Evolutionary conservation across 2,329 filamentous ascomycete species (phyloP).

Genomic region (Dendrostoma leiphaemia): DNA sequence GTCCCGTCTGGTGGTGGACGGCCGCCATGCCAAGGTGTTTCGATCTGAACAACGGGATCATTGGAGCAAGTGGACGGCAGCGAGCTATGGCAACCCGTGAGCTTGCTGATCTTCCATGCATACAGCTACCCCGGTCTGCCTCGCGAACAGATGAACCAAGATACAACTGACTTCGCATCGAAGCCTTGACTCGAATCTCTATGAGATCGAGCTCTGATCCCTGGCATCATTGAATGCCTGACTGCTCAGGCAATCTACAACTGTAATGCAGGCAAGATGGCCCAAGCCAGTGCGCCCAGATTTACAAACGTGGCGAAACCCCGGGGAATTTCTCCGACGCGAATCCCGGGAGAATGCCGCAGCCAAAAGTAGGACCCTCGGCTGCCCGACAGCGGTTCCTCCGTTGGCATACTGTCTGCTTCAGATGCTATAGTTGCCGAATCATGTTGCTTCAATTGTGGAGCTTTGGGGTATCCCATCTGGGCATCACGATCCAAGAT

Average conservation of each 20-base stretch:
- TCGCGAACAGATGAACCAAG: constrained; percentile 12
- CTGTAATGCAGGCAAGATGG: neutral
- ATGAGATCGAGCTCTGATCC: constrained; percentile 12
- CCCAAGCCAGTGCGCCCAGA: neutral
- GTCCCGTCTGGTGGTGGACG: neutral
- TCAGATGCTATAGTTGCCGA: neutral
- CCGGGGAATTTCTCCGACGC: constrained; percentile 14
- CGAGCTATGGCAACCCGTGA: neutral
- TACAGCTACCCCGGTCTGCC: constrained; percentile 8
- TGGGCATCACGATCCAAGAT: constrained; percentile 5
- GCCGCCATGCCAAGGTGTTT: too few relatives aligned
- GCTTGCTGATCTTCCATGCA: constrained; percentile 8
- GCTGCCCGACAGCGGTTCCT: neutral
- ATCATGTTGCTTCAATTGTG: neutral
- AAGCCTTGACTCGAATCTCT: constrained; percentile 13
- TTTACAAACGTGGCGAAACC: constrained; percentile 9
- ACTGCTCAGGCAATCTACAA: neutral
- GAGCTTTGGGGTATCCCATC: constrained; percentile 8
- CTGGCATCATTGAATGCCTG: constrained; percentile 3
- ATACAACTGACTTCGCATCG: neutral
- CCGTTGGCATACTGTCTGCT: neutral
- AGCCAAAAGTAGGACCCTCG: neutral
- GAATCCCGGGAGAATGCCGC: constrained; percentile 10
- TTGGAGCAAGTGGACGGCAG: neutral
- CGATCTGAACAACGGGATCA: too few relatives aligned